These are phyloP conservation scores for Trypanosoma platydactyli DNA, from an alignment of 208 protist genomes.

Conservation along the genomic window DNA sequence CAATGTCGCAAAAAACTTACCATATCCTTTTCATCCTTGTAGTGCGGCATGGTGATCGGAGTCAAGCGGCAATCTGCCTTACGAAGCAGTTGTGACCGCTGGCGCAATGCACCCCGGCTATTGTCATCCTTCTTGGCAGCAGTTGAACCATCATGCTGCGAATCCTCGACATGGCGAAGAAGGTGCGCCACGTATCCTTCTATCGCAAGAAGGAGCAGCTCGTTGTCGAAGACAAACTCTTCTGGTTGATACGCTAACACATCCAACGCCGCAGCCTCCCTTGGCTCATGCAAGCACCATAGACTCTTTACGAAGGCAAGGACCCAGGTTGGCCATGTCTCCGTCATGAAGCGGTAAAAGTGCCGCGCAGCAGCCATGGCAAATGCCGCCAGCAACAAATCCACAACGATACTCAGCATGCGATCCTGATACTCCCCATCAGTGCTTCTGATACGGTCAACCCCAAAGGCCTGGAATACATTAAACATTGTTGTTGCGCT, in stretches of 20 bases:
- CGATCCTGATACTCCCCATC: not conserved
- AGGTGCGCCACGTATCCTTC: slow-evolving; percentile 27
- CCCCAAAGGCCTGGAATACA: slow-evolving; percentile 13
- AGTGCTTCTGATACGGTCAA: not conserved
- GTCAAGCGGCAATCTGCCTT: slow-evolving; percentile 20
- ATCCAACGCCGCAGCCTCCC: slow-evolving; percentile 21
- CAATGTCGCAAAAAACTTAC: slow-evolving; percentile 19
- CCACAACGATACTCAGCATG: not conserved
- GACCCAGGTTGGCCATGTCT: slow-evolving; percentile 42
- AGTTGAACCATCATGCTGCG: not conserved
- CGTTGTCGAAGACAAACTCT: slow-evolving; percentile 33
- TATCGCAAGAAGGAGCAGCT: slow-evolving; percentile 24
- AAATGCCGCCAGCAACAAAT: slow-evolving; percentile 21
- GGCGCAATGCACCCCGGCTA: not conserved
- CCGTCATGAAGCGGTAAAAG: slow-evolving; percentile 39
- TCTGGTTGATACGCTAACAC: slow-evolving; percentile 25
- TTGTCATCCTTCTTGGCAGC: not conserved
- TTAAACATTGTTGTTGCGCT: slow-evolving; percentile 20
- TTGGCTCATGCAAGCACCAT: not conserved
- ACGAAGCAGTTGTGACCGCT: not conserved
- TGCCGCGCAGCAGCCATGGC: slow-evolving; percentile 5
- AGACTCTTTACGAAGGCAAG: not conserved
- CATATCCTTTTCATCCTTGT: not conserved
- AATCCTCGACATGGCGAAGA: not conserved
- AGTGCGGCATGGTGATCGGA: not conserved